Conservation (phyloP, 2,329 filamentous ascomycete genomes). For the Botrytis sinoallii region DNA sequence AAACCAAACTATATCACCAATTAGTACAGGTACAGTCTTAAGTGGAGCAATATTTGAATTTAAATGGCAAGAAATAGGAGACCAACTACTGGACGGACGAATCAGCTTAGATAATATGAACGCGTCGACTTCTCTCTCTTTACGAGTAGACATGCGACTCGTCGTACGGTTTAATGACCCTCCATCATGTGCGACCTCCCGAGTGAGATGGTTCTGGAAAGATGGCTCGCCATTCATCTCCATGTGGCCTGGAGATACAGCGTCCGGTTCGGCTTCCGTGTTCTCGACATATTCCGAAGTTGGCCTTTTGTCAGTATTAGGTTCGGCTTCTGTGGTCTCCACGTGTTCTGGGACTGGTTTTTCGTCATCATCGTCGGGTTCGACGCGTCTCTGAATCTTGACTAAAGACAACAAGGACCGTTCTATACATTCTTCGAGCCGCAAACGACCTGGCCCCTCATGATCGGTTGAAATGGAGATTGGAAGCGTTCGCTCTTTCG, state of each 20-base stretch:
- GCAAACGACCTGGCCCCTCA: constrained; percentile 50
- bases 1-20: constrained; percentile 69
- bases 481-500: constrained; percentile 87
- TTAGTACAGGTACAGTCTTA: constrained; percentile 37
- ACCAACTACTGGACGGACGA: constrained; percentile 81
- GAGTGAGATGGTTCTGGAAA: not conserved
- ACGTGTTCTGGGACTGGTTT: constrained; percentile 29
- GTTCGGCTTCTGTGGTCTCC: constrained; percentile 25
- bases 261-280: constrained; percentile 26
- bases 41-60: constrained; percentile 22
- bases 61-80: constrained; percentile 29
- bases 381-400: constrained; percentile 76
- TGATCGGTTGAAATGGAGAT: constrained; percentile 80
- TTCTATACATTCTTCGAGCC: constrained; percentile 86
- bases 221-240: not conserved
- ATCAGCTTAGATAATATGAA: constrained; percentile 94
- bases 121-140: constrained; percentile 46
- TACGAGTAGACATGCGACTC: constrained; percentile 33
- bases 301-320: constrained; percentile 25
- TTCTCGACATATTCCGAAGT: constrained; percentile 29
- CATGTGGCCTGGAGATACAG: constrained; percentile 25
- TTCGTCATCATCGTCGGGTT: constrained; percentile 41
- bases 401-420: constrained; percentile 87
- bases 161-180: constrained; percentile 40
- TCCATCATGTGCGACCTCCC: constrained; percentile 12